These are phyloP conservation scores for Xylaria sp. DNA, from an alignment of 2,329 filamentous ascomycete species.

Conservation along the genomic window DNA sequence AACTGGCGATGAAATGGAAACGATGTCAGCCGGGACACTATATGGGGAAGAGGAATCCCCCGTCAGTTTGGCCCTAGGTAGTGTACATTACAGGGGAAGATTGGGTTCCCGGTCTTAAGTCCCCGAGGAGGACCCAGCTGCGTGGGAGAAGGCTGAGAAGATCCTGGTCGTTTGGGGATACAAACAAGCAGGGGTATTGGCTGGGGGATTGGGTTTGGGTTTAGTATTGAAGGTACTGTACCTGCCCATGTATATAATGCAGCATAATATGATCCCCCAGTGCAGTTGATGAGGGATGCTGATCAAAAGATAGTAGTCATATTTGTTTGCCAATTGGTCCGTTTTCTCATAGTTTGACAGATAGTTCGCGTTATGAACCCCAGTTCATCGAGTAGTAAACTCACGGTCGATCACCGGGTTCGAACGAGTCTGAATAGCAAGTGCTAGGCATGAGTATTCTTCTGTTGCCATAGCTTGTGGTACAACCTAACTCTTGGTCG, in stretches of 20 bases:
- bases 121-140: conserved; percentile 29
- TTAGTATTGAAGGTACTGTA: conserved; percentile 4
- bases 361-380: conserved; percentile 27
- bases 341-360: conserved; percentile 27
- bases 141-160: conserved; percentile 38
- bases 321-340: conserved; percentile 35
- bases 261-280: conserved; percentile 13
- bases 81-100: background rate
- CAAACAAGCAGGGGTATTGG: conserved; percentile 30
- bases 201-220: conserved; percentile 16
- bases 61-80: conserved; percentile 4
- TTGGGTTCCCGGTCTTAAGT: conserved; percentile 20
- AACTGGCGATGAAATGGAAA: conserved; percentile 28
- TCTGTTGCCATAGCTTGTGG: conserved; percentile 23
- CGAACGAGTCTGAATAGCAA: conserved; percentile 17
- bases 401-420: conserved; percentile 1
- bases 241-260: conserved; percentile 11
- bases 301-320: conserved; percentile 16
- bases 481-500: conserved; percentile 22
- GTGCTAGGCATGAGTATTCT: background rate
- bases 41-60: conserved; percentile 20
- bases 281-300: conserved; percentile 17
- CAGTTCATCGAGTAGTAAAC: conserved; percentile 18
- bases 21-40: conserved; percentile 21
- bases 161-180: conserved; percentile 34